These are phyloP conservation scores for Suillus bovinus DNA, from an alignment of 768 basidiomycete species.

Conservation along the genomic window DNA sequence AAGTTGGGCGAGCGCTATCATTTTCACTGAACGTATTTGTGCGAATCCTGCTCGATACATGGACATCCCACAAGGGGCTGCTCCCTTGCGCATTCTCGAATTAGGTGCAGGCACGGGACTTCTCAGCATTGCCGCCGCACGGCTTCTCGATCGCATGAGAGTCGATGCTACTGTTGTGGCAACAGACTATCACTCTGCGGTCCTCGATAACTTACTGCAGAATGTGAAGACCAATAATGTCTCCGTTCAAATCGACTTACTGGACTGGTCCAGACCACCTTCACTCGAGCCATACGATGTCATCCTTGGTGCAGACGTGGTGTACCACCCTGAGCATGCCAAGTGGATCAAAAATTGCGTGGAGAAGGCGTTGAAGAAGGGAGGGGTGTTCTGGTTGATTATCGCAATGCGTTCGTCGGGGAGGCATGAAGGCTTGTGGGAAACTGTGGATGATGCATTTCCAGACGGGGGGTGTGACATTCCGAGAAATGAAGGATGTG, in stretches of 20 bases:
- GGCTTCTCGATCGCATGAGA: slow-evolving; percentile 35
- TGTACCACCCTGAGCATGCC: slow-evolving; percentile 74
- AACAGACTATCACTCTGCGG: slow-evolving; percentile 79
- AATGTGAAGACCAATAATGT: slow-evolving; percentile 61
- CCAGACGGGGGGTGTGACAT: slow-evolving; percentile 15
- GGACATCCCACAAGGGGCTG: slow-evolving; percentile 19
- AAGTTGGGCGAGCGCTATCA: slow-evolving; percentile 80
- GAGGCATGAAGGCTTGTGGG: slow-evolving; percentile 58
- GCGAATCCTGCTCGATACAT: slow-evolving; percentile 42
- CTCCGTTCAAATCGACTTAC: slow-evolving; percentile 43
- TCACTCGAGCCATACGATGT: slow-evolving; percentile 58
- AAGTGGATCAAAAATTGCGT: slow-evolving; percentile 68
- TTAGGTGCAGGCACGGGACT: slow-evolving; percentile 87
- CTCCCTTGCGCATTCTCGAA: slow-evolving; percentile 56
- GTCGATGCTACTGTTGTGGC: slow-evolving; percentile 47
- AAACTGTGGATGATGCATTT: slow-evolving; percentile 60
- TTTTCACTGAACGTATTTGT: slow-evolving; percentile 67
- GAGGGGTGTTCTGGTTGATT: slow-evolving; percentile 71
- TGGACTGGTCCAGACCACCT: slow-evolving; percentile 67
- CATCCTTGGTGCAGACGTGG: slow-evolving; percentile 77
- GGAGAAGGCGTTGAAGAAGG: slow-evolving; percentile 42
- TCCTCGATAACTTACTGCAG: slow-evolving; percentile 61
- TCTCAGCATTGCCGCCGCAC: slow-evolving; percentile 68
- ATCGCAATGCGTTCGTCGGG: slow-evolving; percentile 67
- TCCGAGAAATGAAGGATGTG: slow-evolving; percentile 6